Evolutionary conservation across 2,329 filamentous ascomycete genomes (phyloP).

Genomic region (Cryphonectria carpinicola): DNA sequence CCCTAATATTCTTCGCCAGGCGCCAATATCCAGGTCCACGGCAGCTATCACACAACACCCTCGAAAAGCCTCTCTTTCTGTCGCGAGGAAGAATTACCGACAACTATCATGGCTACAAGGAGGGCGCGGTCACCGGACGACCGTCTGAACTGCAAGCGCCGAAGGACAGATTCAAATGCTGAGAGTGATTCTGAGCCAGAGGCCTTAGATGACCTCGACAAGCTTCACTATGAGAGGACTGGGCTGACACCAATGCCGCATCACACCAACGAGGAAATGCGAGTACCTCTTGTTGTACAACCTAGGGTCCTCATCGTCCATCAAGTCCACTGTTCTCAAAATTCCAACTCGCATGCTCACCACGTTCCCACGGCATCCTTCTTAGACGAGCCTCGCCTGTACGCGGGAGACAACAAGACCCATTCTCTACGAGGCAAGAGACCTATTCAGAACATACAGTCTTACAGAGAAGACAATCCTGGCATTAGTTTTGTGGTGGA

Average conservation of each 20-base stretch:
- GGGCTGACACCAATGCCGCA: neutral
- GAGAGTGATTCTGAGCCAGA: neutral
- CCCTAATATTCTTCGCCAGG: too few relatives aligned
- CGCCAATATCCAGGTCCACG: neutral
- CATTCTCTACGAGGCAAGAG: neutral
- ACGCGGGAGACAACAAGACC: neutral
- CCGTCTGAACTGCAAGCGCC: neutral
- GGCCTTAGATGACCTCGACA: neutral
- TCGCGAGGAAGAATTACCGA: neutral
- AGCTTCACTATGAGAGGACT: neutral
- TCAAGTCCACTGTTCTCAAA: neutral
- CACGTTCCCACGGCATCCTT: neutral
- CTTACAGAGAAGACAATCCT: neutral
- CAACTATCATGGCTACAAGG: neutral
- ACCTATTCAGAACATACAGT: neutral
- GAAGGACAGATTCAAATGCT: neutral
- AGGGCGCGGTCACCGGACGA: neutral
- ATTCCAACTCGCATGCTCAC: neutral
- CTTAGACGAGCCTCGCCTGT: slow-evolving; percentile 1
- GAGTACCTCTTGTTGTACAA: neutral
- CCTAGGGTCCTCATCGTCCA: neutral
- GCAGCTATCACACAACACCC: too few relatives aligned
- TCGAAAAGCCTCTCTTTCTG: neutral
- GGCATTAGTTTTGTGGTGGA: neutral
- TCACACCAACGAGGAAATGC: neutral